Base-by-base conservation (phyloP, 495 filamentous ascomycete genomes). In the Aspergillus funiculosus region DNA sequence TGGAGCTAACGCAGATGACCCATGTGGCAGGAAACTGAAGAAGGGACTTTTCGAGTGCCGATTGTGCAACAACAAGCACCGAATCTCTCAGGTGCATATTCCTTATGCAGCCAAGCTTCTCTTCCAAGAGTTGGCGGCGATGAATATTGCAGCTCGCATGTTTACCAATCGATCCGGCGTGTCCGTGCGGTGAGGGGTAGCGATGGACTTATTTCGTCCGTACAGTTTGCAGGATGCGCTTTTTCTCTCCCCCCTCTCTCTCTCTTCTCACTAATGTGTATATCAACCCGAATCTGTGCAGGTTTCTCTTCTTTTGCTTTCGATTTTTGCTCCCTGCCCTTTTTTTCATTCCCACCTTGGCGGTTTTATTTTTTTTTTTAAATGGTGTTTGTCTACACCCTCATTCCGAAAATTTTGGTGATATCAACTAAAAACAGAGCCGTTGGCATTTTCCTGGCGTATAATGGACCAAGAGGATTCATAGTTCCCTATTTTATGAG, bases 81-180 rank as follows among this genome's bases (percentile, higher is more conserved):
- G 82, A 64, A 96, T 99, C 55, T 94, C 91, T 7, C 94, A 97
- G 67, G 81, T 99, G 32, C 85, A 95, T 60, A 91, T 99, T 54
- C 92, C 92, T 13, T 99, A 99, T 61, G 92, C 92, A 15, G 92
- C 94, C 55, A 99, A 99, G 73, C 77, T 99, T 43, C 77, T 99
- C 43, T 97, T 99, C 81, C 92, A 99, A 71, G 92, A 99, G 73
- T 74, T 99, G 52, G 84, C 85, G 61, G 81, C 88, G 42, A 99
- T 99, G 92, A 96, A 96, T 69, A 96, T 99, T 62, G 89, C 92
- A 13, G 79, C 91, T 14, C 81, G 92, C 61, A 89, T 99, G 89
- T 97, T 90, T 66, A 96, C 89, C 45, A 85, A 86, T 53, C 67
- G 70, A 17, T 73, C 70, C 22, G 70, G 70, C 7, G 68, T 73